Evolutionary conservation across 73 alveolate species (phyloP).

Genomic region (Paramecium tetraurelia): DNA sequence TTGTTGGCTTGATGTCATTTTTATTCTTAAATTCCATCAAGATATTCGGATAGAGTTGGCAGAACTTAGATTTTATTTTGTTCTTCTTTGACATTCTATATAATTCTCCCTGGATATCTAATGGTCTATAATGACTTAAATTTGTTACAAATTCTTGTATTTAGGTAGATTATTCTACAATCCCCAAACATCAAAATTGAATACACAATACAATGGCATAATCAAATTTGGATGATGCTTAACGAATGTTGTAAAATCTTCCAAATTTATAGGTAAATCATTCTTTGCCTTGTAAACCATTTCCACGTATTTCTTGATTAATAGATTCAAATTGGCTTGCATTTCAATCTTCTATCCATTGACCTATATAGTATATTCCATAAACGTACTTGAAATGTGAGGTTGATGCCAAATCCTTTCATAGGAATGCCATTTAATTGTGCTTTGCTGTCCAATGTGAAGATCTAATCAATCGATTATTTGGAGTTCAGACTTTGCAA

Average conservation of each 20-base stretch:
- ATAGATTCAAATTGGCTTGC: neutral
- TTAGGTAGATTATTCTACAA: neutral
- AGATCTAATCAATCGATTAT: neutral
- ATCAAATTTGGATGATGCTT: neutral
- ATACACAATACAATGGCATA: neutral
- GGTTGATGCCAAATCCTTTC: neutral
- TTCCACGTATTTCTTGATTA: neutral
- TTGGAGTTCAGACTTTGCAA: neutral
- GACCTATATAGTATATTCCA: neutral
- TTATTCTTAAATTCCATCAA: neutral
- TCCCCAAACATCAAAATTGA: slow-evolving; percentile 33
- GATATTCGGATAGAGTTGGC: neutral
- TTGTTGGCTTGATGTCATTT: neutral
- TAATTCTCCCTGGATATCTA: neutral
- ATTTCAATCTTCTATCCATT: neutral
- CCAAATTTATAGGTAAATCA: neutral
- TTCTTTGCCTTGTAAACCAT: neutral
- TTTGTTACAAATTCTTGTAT: neutral
- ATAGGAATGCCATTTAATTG: neutral
- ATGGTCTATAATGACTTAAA: neutral
- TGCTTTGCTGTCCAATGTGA: neutral
- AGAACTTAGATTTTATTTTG: neutral
- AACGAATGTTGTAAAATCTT: neutral
- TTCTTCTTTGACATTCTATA: neutral
- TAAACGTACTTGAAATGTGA: neutral